Evolutionary conservation across 1,139 yeast genomes (phyloP).

Genomic region (Suhomyces guaymorum): DNA sequence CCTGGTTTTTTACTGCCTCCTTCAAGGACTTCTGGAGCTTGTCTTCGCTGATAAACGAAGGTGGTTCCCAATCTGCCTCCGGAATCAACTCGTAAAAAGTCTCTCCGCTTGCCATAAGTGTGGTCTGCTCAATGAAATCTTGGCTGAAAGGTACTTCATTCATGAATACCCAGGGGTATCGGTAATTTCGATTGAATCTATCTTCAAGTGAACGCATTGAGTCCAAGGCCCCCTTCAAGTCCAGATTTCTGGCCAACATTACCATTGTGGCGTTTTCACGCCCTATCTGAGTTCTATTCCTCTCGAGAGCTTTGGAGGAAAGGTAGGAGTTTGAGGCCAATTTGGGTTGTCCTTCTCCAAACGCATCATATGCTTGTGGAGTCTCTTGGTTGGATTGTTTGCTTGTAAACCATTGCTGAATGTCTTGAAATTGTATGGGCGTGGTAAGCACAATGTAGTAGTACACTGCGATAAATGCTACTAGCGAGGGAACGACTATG

Average conservation of each 20-base stretch:
- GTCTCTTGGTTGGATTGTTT: too few relatives aligned
- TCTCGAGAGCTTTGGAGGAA: slow-evolving; percentile 25
- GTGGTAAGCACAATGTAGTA: slow-evolving; percentile 8
- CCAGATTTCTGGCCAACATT: slow-evolving; percentile 47
- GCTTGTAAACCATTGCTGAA: background rate
- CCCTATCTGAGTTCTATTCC: slow-evolving; percentile 41
- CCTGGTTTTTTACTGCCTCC: slow-evolving; percentile 24
- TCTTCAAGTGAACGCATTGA: slow-evolving; percentile 50
- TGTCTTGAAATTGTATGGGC: background rate
- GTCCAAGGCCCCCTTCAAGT: slow-evolving; percentile 41
- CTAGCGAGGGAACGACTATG: slow-evolving; percentile 1
- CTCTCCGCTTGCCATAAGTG: slow-evolving; percentile 81
- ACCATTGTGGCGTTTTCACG: slow-evolving; percentile 53
- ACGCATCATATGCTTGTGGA: slow-evolving; percentile 10
- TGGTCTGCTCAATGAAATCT: slow-evolving; percentile 54
- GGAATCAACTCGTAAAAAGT: slow-evolving; percentile 53
- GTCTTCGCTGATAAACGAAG: slow-evolving; percentile 35
- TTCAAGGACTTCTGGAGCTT: slow-evolving; percentile 29
- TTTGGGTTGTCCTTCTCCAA: slow-evolving; percentile 27
- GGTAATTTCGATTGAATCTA: slow-evolving; percentile 45
- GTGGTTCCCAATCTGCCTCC: slow-evolving; percentile 45
- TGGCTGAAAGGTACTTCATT: slow-evolving; percentile 46
- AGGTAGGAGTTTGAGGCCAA: slow-evolving; percentile 48
- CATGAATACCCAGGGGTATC: slow-evolving; percentile 50
- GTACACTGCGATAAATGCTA: slow-evolving; percentile 9